A percentile compares a stretch with the other conserved stretches of the same genome.
phyloP scores from a whole-genome alignment of 306 rosid species.

The Vigna unguiculata region DNA sequence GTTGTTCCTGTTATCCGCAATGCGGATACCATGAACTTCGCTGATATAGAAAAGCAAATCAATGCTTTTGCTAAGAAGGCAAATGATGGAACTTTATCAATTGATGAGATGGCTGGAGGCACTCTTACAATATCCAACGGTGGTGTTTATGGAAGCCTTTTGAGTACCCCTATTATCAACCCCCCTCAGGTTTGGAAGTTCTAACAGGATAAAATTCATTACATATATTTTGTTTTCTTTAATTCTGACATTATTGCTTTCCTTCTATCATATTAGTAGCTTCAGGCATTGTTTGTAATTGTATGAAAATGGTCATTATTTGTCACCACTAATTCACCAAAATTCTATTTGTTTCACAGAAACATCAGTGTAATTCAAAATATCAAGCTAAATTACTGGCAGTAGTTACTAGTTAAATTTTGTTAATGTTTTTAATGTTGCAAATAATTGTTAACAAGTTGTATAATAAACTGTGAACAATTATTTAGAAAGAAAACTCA shows the following conservation, averaged over 20 bases:
- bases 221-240: not conserved
- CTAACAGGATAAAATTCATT: not conserved
- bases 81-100: slow-evolving; percentile 71
- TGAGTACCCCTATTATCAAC: slow-evolving; percentile 86
- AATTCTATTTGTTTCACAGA: slow-evolving; percentile 22
- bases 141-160: slow-evolving; percentile 88
- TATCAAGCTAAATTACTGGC: not conserved
- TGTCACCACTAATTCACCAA: slow-evolving; percentile 6
- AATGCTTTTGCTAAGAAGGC: slow-evolving; percentile 82
- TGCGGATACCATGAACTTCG: slow-evolving; percentile 74
- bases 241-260: not conserved
- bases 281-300: slow-evolving; percentile 4
- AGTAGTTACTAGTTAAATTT: not conserved
- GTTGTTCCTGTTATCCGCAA: slow-evolving; percentile 85
- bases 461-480: not conserved
- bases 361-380: not conserved
- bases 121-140: slow-evolving; percentile 86
- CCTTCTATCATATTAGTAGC: not conserved
- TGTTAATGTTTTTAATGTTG: not conserved
- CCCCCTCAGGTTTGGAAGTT: slow-evolving; percentile 77
- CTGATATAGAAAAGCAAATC: slow-evolving; percentile 85
- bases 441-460: slow-evolving; percentile 18
- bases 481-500: slow-evolving; percentile 26
- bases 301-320: not conserved
- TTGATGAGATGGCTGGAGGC: slow-evolving; percentile 95